Evolutionary conservation across 345 rosid species (phyloP).

Genomic region (Linum lewisii): DNA sequence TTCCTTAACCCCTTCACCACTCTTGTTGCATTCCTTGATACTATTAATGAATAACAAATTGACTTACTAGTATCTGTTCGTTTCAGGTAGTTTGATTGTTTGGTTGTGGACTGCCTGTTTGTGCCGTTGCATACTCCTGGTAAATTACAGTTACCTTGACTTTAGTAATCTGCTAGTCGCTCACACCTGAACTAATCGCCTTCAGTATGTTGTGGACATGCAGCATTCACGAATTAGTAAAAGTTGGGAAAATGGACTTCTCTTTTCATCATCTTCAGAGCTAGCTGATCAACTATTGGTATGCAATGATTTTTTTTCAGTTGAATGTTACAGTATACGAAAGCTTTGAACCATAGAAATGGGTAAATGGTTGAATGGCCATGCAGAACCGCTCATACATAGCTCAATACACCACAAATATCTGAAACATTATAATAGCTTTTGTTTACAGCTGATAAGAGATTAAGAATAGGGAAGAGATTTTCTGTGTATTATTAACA

Average conservation of each 20-base stretch:
- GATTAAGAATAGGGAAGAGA: no score
- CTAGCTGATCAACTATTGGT: conserved; percentile 80
- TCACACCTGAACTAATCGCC: neutral
- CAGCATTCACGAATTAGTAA: conserved; percentile 81
- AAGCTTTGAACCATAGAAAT: neutral
- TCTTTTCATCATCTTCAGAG: conserved; percentile 94
- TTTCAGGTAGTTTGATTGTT: conserved; percentile 96
- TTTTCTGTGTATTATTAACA: no score
- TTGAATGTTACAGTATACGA: no score
- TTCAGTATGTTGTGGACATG: no score
- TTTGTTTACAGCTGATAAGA: no score
- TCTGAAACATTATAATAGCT: no score
- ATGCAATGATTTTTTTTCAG: conserved; percentile 6
- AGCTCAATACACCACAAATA: no score
- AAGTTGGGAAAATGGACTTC: conserved; percentile 74
- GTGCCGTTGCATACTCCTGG: conserved; percentile 96
- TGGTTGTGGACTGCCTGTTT: conserved; percentile 94
- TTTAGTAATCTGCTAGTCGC: neutral
- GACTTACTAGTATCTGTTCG: neutral
- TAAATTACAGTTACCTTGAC: conserved; percentile 18
- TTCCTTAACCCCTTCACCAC: no score
- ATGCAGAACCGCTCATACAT: no score
- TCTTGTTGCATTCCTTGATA: no score
- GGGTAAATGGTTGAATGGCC: no score
- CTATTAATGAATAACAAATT: no score